Evolutionary conservation across 495 filamentous ascomycete species (phyloP), one percentile per base, ranked within the genome.

Genomic region (Lepidopterella palustris): DNA sequence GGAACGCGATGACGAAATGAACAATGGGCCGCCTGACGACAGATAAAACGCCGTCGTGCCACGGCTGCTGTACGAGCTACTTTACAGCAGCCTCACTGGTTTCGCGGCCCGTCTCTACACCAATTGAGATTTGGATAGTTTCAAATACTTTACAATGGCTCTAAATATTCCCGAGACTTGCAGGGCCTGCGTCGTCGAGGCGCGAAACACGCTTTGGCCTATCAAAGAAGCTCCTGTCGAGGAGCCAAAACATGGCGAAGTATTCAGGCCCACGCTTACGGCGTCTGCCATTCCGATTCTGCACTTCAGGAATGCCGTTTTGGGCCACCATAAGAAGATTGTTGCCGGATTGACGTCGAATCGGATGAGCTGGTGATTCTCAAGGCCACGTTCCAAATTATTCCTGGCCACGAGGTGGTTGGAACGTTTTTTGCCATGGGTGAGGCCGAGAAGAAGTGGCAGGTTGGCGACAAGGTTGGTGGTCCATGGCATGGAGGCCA

Each of bases 401-500:
- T 71, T 20, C 70, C 70, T 4, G 74, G 74, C 40, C 74, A 76
- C 55, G 74, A 76, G 54, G 63, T 70, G 18, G 70, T 76, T 49
- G 74, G 74, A n/a, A 67, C 51, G 1, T 56, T 76, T 27, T 72
- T 72, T 26, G 59, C 64, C 3, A 35, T 74, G 28, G 68, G 71
- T 11, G 29, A 62, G 5, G 65, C 62, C 20, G 77, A 76, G 61
- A 75, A 70, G 54, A 68, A 65, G 15, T 76, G 72, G 71, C 69
- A 74, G 51, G 58, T 70, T 21, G 74, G 72, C 24, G 74, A 76
- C 45, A 66, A 68, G 18, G 72, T 73, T 21, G 74, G 73, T 25
- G 76, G 68, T 11, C 25, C 66, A 20, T 76, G 74, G 74, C 72
- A 82, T 68, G 77, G 77, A 11, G 77, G 73, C 18, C 76, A 78